phyloP scores from a whole-genome alignment of 768 basidiomycete species.

The Tulasnella sp. region DNA sequence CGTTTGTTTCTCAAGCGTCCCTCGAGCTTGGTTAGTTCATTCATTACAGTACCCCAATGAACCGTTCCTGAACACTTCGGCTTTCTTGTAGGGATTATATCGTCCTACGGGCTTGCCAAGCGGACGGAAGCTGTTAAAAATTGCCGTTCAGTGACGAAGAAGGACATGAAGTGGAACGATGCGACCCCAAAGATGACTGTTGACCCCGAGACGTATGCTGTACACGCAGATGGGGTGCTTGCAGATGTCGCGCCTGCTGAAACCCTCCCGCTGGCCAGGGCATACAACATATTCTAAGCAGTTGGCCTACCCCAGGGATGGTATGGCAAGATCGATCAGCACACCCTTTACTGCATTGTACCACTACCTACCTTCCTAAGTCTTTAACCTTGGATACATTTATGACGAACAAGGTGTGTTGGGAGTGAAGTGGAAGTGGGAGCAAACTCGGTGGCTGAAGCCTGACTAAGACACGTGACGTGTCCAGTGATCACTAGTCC shows the following conservation, averaged over 20 bases:
- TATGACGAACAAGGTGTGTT: too few species aligned
- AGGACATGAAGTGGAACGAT: conserved; percentile 90
- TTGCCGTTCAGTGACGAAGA: conserved; percentile 68
- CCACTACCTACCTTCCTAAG: too few species aligned
- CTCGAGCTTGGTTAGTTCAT: conserved; percentile 33
- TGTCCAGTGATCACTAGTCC: too few species aligned
- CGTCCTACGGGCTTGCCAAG: conserved; percentile 58
- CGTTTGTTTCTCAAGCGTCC: conserved; percentile 73
- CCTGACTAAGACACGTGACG: too few species aligned
- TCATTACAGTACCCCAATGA: neutral
- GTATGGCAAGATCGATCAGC: too few species aligned
- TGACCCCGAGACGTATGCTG: conserved; percentile 86
- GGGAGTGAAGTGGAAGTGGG: too few species aligned
- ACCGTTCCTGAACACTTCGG: conserved; percentile 1
- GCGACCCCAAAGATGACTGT: conserved; percentile 71
- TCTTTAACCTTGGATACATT: too few species aligned
- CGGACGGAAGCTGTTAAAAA: conserved; percentile 57
- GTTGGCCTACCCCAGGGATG: too few species aligned
- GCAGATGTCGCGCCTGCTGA: conserved; percentile 66
- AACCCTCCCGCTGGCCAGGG: conserved; percentile 50
- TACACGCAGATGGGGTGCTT: conserved; percentile 64
- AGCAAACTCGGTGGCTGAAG: too few species aligned
- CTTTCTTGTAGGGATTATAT: conserved; percentile 41
- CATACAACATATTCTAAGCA: conserved; percentile 68
- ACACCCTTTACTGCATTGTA: too few species aligned